Evolutionary conservation across 768 basidiomycete genomes (phyloP), one percentile per base, ranked within the genome.

Genomic region (Trametes meyenii): DNA sequence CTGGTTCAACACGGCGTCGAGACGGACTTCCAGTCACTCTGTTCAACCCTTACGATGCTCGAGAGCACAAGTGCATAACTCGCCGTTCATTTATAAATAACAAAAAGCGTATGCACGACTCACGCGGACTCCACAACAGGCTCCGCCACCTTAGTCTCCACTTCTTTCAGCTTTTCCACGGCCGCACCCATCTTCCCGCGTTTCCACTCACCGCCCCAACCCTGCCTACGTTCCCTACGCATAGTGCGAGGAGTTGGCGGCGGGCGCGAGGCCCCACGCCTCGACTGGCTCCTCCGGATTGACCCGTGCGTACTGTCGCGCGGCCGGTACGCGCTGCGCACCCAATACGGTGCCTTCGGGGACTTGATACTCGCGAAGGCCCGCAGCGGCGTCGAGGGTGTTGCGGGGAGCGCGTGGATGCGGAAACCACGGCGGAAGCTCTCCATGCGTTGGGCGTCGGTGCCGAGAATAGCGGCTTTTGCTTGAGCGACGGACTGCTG

Each of bases 141-240:
- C 7, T 23, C 29, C 51, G 3, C 19, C 10, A 14, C 51, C 26
- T 38, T 38, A 16, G 51, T 43, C 26, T 54, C 51, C 11, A 58
- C 38, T 50, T 71, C 64, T 56, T 63, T 65, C 60, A 68, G 50
- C 61, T 64, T 58, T 26, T 63, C 65, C 19, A 69, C 65, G 19
- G 62, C 56, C 13, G 48, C 56, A 14, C 58, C 62, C 59, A 70
- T 58, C 48, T 55, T 64, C n/a, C 68, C 70, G 29, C 49, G 50
- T 24, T 63, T 58, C 71, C 69, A 70, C 58, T 60, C 46, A 16
- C 71, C 71, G 14, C 69, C 68, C 71, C 69, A 72, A 2, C 71
- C 71, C 62, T 67, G 67, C 33, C 71, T 64, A 6, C 69, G 59
- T 57, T 72, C 67, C 40, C 55, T 57, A 16, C 69, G 45, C 40